These are phyloP conservation scores for Quercus lobata DNA, from an alignment of 331 rosid species.

Conservation along the genomic window DNA sequence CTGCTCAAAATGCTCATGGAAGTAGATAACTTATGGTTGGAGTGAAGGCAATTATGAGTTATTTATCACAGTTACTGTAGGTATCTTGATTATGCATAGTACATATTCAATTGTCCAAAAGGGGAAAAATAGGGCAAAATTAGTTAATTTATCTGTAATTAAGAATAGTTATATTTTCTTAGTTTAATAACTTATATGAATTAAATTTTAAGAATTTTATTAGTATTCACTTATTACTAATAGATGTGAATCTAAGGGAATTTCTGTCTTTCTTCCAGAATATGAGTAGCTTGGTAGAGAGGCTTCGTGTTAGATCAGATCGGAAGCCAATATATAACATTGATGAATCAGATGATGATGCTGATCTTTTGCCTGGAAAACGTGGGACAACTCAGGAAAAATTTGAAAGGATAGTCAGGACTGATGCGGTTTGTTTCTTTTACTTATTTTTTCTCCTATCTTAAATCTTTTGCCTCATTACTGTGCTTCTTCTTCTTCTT, in stretches of 20 bases:
- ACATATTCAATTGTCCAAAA: background rate
- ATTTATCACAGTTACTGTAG: background rate
- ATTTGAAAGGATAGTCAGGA: slow-evolving; percentile 69
- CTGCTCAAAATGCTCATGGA: background rate
- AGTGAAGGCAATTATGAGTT: background rate
- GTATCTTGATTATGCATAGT: background rate
- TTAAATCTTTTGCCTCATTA: background rate
- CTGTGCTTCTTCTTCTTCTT: slow-evolving; percentile 4
- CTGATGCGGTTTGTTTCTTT: slow-evolving; percentile 59
- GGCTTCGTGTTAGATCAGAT: slow-evolving; percentile 96
- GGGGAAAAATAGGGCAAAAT: background rate
- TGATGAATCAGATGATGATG: slow-evolving; percentile 92
- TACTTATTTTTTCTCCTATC: slow-evolving; percentile 2
- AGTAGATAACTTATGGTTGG: background rate
- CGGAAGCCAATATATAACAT: slow-evolving; percentile 85
- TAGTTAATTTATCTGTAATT: background rate
- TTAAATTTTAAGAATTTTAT: background rate
- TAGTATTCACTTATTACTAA: background rate
- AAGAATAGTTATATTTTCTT: background rate
- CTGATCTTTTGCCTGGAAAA: slow-evolving; percentile 59
- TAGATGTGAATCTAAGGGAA: slow-evolving; percentile 4
- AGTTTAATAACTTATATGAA: background rate
- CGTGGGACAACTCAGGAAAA: slow-evolving; percentile 50
- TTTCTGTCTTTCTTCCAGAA: slow-evolving; percentile 29
- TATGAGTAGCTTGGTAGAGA: slow-evolving; percentile 99